Conservation (phyloP, 208 protist genomes). For the Phytomonas francai region DNA sequence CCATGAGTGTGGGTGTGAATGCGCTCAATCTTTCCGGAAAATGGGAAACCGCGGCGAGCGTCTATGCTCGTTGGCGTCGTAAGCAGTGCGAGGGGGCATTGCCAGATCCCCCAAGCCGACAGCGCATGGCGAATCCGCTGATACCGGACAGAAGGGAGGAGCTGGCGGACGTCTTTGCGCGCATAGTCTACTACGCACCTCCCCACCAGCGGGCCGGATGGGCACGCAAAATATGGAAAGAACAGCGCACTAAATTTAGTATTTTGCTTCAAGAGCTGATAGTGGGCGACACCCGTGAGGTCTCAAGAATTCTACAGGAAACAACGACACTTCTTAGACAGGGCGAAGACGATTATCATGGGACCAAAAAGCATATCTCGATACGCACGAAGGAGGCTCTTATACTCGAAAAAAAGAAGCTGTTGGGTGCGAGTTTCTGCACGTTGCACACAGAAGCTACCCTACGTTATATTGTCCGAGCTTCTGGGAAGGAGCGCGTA, state of each 20-base stretch:
- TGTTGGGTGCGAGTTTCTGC: conserved; percentile 49
- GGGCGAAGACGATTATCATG: neutral
- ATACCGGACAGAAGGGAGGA: neutral
- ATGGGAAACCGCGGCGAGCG: neutral
- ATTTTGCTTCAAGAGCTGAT: conserved; percentile 31
- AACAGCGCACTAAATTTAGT: conserved; percentile 11
- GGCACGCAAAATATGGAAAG: conserved; percentile 16
- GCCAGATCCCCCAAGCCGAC: neutral
- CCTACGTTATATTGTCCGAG: conserved; percentile 37
- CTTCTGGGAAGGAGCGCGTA: conserved; percentile 20
- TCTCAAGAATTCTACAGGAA: conserved; percentile 13
- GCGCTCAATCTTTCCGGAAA: conserved; percentile 4
- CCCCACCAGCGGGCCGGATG: neutral
- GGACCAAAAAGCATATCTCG: neutral
- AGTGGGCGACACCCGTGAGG: conserved; percentile 22
- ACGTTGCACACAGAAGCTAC: conserved; percentile 29
- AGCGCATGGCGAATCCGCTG: neutral
- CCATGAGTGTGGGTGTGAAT: conserved; percentile 5
- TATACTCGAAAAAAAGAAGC: conserved; percentile 2
- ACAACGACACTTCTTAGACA: neutral
- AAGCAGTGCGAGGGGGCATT: conserved; percentile 5
- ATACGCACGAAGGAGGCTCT: neutral
- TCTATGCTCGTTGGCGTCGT: conserved; percentile 8
- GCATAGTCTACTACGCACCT: conserved; percentile 14
- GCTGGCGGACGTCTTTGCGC: conserved; percentile 12